Evolutionary conservation across 768 basidiomycete genomes (phyloP).

Genomic region (Antrodiella citrinella): DNA sequence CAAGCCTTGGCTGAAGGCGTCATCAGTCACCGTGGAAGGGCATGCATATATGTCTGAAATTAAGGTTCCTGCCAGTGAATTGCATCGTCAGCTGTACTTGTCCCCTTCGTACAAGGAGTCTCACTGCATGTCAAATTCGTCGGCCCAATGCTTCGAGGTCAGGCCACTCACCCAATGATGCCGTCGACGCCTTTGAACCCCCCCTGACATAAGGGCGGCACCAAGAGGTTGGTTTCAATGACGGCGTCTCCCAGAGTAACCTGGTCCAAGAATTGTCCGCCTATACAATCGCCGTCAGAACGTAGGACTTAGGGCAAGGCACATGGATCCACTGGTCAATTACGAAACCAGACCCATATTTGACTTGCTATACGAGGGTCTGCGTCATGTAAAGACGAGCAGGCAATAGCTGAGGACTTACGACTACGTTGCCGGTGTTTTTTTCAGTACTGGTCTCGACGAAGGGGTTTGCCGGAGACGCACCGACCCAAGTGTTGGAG

Average conservation of each 20-base stretch:
- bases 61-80: background rate
- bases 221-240: conserved; percentile 3
- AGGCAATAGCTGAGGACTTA: background rate
- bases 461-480: conserved; percentile 3
- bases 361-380: background rate
- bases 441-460: conserved; percentile 1
- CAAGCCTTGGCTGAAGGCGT: conserved; percentile 22
- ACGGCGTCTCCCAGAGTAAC: conserved; percentile 3
- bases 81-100: too few species aligned
- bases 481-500: conserved; percentile 13
- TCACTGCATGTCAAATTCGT: background rate
- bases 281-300: background rate
- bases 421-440: conserved; percentile 3
- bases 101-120: background rate
- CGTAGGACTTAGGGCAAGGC: background rate
- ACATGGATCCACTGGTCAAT: background rate
- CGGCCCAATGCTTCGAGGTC: conserved; percentile 2
- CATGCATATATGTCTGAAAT: background rate
- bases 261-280: conserved; percentile 4
- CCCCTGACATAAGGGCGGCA: background rate
- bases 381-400: background rate
- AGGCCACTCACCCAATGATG: conserved; percentile 25
- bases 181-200: conserved; percentile 40
- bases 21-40: conserved; percentile 29
- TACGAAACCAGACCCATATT: conserved; percentile 8